Base-by-base conservation (phyloP, 2,329 filamentous ascomycete genomes). In the Colletotrichum sp. region DNA sequence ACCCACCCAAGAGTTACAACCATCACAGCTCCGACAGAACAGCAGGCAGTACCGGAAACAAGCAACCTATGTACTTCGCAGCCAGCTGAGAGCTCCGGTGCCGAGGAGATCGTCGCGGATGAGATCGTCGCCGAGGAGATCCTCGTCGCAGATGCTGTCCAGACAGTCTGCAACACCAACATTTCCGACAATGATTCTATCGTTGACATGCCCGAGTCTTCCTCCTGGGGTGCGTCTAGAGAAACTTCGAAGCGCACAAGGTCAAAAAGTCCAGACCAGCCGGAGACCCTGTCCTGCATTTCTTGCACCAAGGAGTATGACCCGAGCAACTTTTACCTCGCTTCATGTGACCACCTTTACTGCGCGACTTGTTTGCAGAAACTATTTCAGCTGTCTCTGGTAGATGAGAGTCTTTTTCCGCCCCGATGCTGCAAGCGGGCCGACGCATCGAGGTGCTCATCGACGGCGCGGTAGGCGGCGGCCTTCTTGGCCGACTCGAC, bases 401-500 rank as follows among this genome's bases (percentile, higher is more conserved):
- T n/a, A n/a, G 39, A 43, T 3, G 39, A 43, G 39, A 43, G 39
- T n/a, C 39, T n/a, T n/a, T 43, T 43, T 3, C 39, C 39, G 5
- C 39, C 39, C 9, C 39, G 39, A n/a, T 43, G 18, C 9, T 43
- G 39, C 34, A n/a, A n/a, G n/a, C n/a, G n/a, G n/a, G n/a, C n/a
- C n/a, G n/a, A n/a, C 22, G 89, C 88, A 71, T 88, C 88, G 81
- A 96, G 93, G 85, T 96, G 92, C 76, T 95, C 93, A 70, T 89
- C 87, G 60, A 96, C 94, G 65, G 95, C 95, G 79, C 91, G 92
- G 84, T 90, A 92, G 77, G 94, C 95, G 68, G 95, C 95, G 56
- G 91, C 89, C 80, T 92, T 91, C 86, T 97, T 97, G 77, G 95
- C 94, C 43, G 89, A 87, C 84, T 96, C 94, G 78, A 96, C 86